Evolutionary conservation across 2,329 filamentous ascomycete genomes (phyloP).

Genomic region (Salinomyces thailandicus): DNA sequence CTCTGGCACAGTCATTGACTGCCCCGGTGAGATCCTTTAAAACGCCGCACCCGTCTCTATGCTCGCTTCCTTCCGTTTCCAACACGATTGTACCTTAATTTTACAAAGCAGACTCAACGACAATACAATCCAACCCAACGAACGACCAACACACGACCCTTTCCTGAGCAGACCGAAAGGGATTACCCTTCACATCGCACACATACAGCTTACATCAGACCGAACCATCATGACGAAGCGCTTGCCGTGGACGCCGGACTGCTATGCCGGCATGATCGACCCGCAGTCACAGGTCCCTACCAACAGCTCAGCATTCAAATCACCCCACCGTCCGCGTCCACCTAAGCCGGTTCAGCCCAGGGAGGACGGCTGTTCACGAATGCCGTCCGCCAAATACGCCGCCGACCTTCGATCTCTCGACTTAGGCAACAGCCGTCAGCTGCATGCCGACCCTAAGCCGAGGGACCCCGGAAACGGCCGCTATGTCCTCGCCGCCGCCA

Average conservation of each 20-base stretch:
- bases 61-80: too few relatives aligned
- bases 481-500: neutral
- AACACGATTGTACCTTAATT: too few relatives aligned
- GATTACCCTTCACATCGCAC: neutral
- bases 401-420: slow-evolving; percentile 8
- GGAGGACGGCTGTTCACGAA: slow-evolving; percentile 1
- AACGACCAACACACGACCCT: too few relatives aligned
- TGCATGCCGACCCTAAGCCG: slow-evolving; percentile 9
- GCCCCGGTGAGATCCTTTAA: too few relatives aligned
- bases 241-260: slow-evolving; percentile 1
- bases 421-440: slow-evolving; percentile 5
- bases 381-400: neutral
- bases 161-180: too few relatives aligned
- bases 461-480: slow-evolving; percentile 11
- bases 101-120: too few relatives aligned
- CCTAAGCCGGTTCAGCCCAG: slow-evolving; percentile 2
- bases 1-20: too few relatives aligned
- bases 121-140: too few relatives aligned
- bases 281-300: neutral
- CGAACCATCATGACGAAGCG: slow-evolving; percentile 1
- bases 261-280: slow-evolving; percentile 2
- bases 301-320: neutral
- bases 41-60: too few relatives aligned
- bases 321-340: slow-evolving; percentile 1
- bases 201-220: neutral